Percentiles rank a stretch among this genome's conserved stretches.
phyloP scores from a whole-genome alignment of 208 protist species.

The Acanthamoeba lugdunensis region DNA sequence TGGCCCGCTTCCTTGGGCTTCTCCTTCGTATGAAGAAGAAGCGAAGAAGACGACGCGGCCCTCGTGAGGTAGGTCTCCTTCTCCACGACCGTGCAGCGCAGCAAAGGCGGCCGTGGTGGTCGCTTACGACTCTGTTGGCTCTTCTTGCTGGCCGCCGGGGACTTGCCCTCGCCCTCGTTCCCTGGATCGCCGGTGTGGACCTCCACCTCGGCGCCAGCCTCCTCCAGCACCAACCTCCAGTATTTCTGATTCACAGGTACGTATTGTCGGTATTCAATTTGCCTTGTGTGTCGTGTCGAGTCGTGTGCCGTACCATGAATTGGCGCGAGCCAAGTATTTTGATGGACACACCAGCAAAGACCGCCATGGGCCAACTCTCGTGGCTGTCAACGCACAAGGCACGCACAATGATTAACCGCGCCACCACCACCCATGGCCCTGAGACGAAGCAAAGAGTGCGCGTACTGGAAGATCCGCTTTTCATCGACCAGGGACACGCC shows the following conservation, averaged over 20 bases:
- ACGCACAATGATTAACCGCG: neutral
- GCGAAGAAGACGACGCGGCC: neutral
- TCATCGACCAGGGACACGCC: conserved; percentile 48
- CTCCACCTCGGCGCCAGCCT: neutral
- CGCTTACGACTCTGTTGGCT: neutral
- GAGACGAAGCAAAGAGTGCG: neutral
- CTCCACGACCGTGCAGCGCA: neutral
- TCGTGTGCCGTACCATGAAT: conserved; percentile 2
- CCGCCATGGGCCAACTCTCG: conserved; percentile 26
- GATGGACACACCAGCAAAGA: conserved; percentile 1
- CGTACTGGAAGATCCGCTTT: conserved; percentile 49
- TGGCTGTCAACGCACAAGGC: neutral
- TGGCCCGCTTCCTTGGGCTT: neutral
- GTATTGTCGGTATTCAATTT: no score
- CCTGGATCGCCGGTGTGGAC: neutral
- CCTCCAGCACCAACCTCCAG: conserved; percentile 53
- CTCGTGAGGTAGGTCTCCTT: neutral
- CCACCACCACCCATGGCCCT: no score
- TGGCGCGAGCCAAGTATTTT: conserved; percentile 15
- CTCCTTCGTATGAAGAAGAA: neutral
- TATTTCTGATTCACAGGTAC: conserved; percentile 17
- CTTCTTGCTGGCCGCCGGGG: neutral
- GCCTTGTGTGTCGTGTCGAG: no score
- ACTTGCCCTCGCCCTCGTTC: neutral
- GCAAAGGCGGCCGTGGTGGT: neutral